Evolutionary conservation across 768 basidiomycete genomes (phyloP), one percentile per base, ranked within the genome.

Genomic region (Termitomyces sp.): DNA sequence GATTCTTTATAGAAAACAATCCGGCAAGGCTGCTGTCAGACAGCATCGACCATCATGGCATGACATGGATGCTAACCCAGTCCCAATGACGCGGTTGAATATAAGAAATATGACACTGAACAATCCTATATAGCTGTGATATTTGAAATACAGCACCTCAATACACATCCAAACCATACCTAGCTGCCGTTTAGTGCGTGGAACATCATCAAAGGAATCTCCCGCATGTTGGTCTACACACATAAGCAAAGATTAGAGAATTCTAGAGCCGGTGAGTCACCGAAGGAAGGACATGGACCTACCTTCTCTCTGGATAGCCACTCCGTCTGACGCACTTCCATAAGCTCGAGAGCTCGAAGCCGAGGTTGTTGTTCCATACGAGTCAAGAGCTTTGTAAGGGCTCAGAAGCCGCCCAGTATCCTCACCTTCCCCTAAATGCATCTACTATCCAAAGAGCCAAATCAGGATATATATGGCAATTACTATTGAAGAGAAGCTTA

Each of bases 11-110:
- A 7, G 23, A 48, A 9, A 33, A 33, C 28, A 17, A 4, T 8
- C 6, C 3, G 17, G n/a, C 12, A 45, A 23, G 11, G 8, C 9
- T 19, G 8, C 4, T 9, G 17, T 53, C 33, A 35, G 17, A 50
- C 23, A 11, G 23, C 23, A 28, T n/a, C n/a, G 26, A 4, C 9
- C 33, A 21, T 49, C 19, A 4, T 35, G 21, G 23, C 5, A 38
- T 8, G 40, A 67, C 71, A 31, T 56, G 85, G 15, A 40, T 17
- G 23, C 50, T 23, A 28, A 50, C 87, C 87, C 86, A 19, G 86
- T 83, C 19, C 87, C 87, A 31, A 89, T 85, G n/a, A 87, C 77
- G 30, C 84, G 79, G 64, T 90, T 90, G 73, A 89, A 87, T 38
- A 90, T 84, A 43, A 90, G 78, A 60, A 81, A 84, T 2, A 81